Conservation (phyloP, 2,329 filamentous ascomycete species). For the Fusarium sp. region DNA sequence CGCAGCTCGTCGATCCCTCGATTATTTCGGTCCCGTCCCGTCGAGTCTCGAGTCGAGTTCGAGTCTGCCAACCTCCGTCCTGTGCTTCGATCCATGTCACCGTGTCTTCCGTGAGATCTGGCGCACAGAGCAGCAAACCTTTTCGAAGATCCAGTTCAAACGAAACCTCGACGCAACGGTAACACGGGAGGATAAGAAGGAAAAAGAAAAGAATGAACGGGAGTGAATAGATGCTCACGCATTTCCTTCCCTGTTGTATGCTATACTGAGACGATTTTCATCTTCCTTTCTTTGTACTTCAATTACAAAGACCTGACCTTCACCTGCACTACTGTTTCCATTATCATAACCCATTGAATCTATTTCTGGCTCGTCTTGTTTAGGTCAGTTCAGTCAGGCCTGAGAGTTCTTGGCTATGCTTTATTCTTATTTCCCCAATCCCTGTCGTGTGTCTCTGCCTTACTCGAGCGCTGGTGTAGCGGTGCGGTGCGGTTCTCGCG, state of each 20-base stretch:
- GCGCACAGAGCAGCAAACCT: slow-evolving; percentile 44
- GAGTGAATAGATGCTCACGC: not conserved
- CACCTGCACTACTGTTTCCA: slow-evolving; percentile 35
- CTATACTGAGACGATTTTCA: slow-evolving; percentile 9
- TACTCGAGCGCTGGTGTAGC: slow-evolving; percentile 8
- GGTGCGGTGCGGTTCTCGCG: slow-evolving; percentile 27
- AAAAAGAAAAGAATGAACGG: slow-evolving; percentile 18
- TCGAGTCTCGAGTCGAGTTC: slow-evolving; percentile 36
- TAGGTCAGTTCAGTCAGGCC: slow-evolving; percentile 13
- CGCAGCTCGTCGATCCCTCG: slow-evolving; percentile 29
- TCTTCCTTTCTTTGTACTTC: slow-evolving; percentile 32
- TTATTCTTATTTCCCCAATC: slow-evolving; percentile 29
- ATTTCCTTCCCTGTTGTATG: not conserved
- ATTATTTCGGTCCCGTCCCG: slow-evolving; percentile 28
- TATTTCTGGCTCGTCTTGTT: slow-evolving; percentile 38
- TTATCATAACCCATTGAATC: slow-evolving; percentile 25
- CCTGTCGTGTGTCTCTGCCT: slow-evolving; percentile 34
- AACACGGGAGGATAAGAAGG: not conserved
- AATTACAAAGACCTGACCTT: slow-evolving; percentile 20
- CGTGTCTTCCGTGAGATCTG: slow-evolving; percentile 46
- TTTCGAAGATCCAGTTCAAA: slow-evolving; percentile 44
- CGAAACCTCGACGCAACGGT: slow-evolving; percentile 24
- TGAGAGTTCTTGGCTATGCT: slow-evolving; percentile 27
- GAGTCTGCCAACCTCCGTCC: slow-evolving; percentile 42
- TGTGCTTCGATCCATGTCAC: slow-evolving; percentile 46